phyloP scores from a whole-genome alignment of 2,329 filamentous ascomycete genomes.

The Neopestalotiopsis sp. region DNA sequence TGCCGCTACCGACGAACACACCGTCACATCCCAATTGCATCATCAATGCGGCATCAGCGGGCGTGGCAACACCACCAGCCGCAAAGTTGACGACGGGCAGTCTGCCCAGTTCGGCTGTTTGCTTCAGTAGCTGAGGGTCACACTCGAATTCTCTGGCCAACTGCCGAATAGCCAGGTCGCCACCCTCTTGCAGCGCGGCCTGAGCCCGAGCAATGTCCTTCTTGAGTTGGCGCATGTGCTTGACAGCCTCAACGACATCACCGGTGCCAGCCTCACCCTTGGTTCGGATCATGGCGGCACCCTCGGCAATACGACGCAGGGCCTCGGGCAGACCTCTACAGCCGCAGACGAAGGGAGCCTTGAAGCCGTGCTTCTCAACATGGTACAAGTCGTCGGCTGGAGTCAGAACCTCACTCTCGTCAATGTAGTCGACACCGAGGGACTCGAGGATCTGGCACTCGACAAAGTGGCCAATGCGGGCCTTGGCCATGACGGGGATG shows the following conservation, averaged over 20 bases:
- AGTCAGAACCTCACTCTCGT: conserved; percentile 97
- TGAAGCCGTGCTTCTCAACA: conserved; percentile 85
- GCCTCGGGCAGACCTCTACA: conserved; percentile 95
- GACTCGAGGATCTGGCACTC: conserved; percentile 98
- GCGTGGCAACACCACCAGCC: conserved; percentile 98
- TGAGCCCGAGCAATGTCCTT: conserved; percentile 81
- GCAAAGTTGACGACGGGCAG: conserved; percentile 98
- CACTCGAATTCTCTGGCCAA: conserved; percentile 82
- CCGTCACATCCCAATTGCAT: conserved; percentile 99
- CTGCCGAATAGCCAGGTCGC: conserved; percentile 62
- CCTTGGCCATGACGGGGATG: conserved; percentile 99
- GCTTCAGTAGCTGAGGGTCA: conserved; percentile 78
- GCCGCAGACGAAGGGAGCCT: conserved; percentile 92
- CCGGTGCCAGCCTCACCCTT: conserved; percentile 98
- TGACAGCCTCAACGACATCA: conserved; percentile 94
- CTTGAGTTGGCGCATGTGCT: conserved; percentile 93
- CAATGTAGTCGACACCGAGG: conserved; percentile 95
- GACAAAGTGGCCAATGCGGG: conserved; percentile 95
- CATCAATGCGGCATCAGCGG: conserved; percentile 93
- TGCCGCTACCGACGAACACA: conserved; percentile 94
- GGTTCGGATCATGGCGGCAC: conserved; percentile 97
- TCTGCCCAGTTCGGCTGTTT: conserved; percentile 85
- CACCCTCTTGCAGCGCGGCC: conserved; percentile 66
- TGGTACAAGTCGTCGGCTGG: conserved; percentile 91
- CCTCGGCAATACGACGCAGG: conserved; percentile 86